These are phyloP conservation scores for Pleurozium schreberi DNA, from an alignment of 225 moss, liverwort and hornwort species.

Conservation along the genomic window DNA sequence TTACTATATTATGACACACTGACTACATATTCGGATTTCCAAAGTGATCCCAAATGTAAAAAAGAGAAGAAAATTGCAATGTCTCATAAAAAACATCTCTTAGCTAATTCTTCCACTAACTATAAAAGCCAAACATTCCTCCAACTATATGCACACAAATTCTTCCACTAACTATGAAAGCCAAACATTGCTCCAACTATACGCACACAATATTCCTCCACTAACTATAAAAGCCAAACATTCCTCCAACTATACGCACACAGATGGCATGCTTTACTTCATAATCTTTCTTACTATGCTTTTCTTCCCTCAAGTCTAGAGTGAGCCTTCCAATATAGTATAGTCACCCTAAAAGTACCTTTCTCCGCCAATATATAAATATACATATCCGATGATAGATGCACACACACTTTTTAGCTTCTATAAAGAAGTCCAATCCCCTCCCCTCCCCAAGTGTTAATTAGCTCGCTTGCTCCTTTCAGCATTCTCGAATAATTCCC, in stretches of 20 bases:
- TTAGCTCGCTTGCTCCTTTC: background rate
- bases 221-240: too few relatives aligned
- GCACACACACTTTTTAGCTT: background rate
- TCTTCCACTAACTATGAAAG: too few relatives aligned
- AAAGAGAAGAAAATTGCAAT: too few relatives aligned
- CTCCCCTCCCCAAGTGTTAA: background rate
- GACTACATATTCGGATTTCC: background rate
- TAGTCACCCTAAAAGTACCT: background rate
- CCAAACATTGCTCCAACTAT: too few relatives aligned
- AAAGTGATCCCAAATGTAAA: background rate
- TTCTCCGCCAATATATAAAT: background rate
- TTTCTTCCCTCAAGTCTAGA: background rate
- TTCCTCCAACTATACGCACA: background rate
- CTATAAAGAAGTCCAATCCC: background rate
- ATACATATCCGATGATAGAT: background rate
- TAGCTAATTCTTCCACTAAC: background rate
- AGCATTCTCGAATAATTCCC: background rate
- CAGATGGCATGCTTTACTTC: background rate
- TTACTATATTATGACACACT: background rate
- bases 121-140: background rate
- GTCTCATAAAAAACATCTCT: background rate
- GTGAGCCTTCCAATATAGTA: rapidly evolving
- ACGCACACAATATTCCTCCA: too few relatives aligned
- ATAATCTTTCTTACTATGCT: background rate
- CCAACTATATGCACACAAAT: background rate